Evolutionary conservation across 139 green algal species (phyloP).

Genomic region (Zygnema circumcarinatum): DNA sequence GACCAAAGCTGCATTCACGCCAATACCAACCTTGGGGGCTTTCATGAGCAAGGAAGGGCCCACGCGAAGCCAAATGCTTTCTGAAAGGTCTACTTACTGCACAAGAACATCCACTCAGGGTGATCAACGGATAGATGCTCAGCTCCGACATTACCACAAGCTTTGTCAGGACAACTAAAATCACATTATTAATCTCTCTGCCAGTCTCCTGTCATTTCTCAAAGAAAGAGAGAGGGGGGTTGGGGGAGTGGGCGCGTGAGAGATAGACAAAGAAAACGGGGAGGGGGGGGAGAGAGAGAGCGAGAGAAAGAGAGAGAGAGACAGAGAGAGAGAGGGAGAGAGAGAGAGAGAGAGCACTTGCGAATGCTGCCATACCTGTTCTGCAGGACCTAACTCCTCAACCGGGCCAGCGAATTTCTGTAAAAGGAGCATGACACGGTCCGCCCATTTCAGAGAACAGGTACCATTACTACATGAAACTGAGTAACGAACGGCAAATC

Average conservation of each 20-base stretch:
- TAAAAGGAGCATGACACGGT: background rate
- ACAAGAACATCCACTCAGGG: no score
- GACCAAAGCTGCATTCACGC: background rate
- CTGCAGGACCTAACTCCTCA: background rate
- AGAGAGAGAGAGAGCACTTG: background rate
- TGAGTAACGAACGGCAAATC: background rate
- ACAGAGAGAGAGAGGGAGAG: conserved; percentile 4
- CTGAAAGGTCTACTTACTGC: no score
- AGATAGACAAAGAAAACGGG: background rate
- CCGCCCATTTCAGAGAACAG: background rate
- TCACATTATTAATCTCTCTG: background rate
- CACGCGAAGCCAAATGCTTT: background rate
- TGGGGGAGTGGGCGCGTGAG: background rate
- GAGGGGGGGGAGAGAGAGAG: background rate
- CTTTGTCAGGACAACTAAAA: background rate
- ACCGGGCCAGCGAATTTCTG: background rate
- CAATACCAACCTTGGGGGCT: background rate
- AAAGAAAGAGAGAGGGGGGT: background rate
- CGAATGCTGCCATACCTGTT: background rate
- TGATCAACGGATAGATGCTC: no score
- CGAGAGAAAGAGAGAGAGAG: background rate
- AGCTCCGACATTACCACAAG: no score
- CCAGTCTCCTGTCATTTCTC: background rate
- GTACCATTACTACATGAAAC: background rate
- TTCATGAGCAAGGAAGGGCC: background rate